Evolutionary conservation across 2,329 filamentous ascomycete species (phyloP).

Genomic region (Coniochaeta prunicola): DNA sequence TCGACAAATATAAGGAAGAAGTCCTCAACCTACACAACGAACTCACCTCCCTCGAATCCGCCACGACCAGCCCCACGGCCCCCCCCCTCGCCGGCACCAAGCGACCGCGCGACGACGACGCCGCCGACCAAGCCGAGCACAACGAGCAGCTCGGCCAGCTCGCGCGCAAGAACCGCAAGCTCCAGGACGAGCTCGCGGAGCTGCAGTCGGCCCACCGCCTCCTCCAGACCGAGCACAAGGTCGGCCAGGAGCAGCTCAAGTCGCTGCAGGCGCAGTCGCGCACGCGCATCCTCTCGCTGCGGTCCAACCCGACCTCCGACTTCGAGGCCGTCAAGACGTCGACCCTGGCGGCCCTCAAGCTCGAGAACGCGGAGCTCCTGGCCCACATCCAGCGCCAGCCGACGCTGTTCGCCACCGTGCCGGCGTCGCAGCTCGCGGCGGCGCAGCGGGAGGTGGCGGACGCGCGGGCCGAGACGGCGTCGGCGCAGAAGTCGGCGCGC

Average conservation of each 20-base stretch:
- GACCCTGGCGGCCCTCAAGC: slow-evolving; percentile 68
- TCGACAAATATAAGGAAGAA: slow-evolving; percentile 81
- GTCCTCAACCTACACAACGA: slow-evolving; percentile 68
- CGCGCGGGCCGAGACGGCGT: slow-evolving; percentile 59
- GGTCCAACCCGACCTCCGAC: slow-evolving; percentile 86
- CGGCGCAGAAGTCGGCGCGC: slow-evolving; percentile 73
- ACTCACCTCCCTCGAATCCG: slow-evolving; percentile 56
- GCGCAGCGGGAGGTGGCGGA: slow-evolving; percentile 69
- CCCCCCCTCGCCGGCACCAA: slow-evolving; percentile 48
- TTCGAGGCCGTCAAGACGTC: slow-evolving; percentile 76
- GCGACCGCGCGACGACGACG: slow-evolving; percentile 54
- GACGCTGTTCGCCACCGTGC: slow-evolving; percentile 56
- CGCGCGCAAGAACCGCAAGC: slow-evolving; percentile 76
- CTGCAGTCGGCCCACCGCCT: slow-evolving; percentile 64
- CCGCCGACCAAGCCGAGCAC: slow-evolving; percentile 44
- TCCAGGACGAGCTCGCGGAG: slow-evolving; percentile 69
- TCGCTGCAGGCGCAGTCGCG: slow-evolving; percentile 58
- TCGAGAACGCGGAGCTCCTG: slow-evolving; percentile 79
- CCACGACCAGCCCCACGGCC: slow-evolving; percentile 23
- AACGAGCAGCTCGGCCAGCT: slow-evolving; percentile 73
- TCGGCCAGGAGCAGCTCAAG: slow-evolving; percentile 65
- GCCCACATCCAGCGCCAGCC: slow-evolving; percentile 52
- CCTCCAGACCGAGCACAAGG: slow-evolving; percentile 67
- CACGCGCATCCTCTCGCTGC: slow-evolving; percentile 77
- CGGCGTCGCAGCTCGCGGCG: slow-evolving; percentile 67